Conservation (phyloP, 345 rosid genomes). For the Raphanus raphanistrum region DNA sequence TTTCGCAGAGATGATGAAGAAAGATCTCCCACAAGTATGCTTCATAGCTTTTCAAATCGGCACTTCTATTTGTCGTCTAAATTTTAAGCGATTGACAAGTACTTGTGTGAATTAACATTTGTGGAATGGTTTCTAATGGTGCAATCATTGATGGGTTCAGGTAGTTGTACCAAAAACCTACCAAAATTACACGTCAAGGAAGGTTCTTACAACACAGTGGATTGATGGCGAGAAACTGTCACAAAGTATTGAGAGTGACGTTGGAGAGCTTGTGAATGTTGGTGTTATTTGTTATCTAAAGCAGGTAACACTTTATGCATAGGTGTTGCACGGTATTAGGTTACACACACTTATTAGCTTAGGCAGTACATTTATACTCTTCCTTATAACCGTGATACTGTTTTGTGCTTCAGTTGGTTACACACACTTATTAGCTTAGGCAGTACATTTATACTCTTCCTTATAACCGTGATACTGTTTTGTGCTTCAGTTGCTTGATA, state of each 20-base stretch:
- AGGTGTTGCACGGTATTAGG: neutral
- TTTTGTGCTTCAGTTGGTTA: conserved; percentile 52
- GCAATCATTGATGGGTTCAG: conserved; percentile 41
- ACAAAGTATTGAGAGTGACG: conserved; percentile 94
- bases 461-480: conserved; percentile 1
- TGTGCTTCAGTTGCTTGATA: conserved; percentile 79
- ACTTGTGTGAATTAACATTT: too few species aligned
- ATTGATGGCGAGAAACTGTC: conserved; percentile 91
- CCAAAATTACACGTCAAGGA: conserved; percentile 77
- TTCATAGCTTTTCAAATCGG: conserved; percentile 16
- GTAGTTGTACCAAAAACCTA: conserved; percentile 90
- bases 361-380: neutral
- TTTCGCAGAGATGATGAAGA: conserved; percentile 94
- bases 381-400: conserved; percentile 4
- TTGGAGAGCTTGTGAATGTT: conserved; percentile 90
- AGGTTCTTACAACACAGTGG: conserved; percentile 93
- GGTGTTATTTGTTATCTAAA: conserved; percentile 97
- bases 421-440: neutral
- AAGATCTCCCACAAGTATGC: conserved; percentile 95
- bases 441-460: neutral
- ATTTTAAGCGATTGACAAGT: too few species aligned
- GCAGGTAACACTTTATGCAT: conserved; percentile 56
- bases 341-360: neutral
- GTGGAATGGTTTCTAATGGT: conserved; percentile 6
- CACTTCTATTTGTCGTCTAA: neutral